A percentile compares a stretch with the other conserved stretches of the same genome.
These are phyloP conservation scores for Jatropha curcas DNA, from an alignment of 345 rosid genomes.

Conservation along the genomic window DNA sequence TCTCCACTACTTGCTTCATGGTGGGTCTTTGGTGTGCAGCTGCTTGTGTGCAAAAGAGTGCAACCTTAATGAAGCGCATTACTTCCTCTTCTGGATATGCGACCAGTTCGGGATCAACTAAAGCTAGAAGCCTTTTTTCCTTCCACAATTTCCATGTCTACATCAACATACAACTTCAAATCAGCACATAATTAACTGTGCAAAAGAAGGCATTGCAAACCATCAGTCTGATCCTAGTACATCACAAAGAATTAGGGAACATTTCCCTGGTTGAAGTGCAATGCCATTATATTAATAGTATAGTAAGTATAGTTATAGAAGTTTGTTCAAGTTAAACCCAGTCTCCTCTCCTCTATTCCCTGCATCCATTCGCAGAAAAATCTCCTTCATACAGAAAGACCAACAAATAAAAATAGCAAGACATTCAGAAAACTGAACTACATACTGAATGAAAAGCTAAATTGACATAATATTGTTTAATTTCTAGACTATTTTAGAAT, in stretches of 20 bases:
- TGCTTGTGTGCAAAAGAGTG: conserved; percentile 86
- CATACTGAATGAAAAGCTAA: background rate
- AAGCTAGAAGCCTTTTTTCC: conserved; percentile 63
- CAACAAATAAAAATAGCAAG: background rate
- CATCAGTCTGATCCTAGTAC: background rate
- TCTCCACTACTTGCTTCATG: conserved; percentile 83
- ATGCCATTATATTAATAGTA: background rate
- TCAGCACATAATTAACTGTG: background rate
- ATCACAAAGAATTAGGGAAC: background rate
- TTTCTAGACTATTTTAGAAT: background rate
- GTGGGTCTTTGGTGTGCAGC: conserved; percentile 64
- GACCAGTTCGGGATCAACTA: conserved; percentile 65
- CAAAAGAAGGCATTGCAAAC: background rate
- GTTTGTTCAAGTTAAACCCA: too few relatives aligned
- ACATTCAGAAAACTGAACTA: background rate
- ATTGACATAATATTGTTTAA: too few relatives aligned
- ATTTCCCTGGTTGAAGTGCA: background rate
- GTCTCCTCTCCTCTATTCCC: background rate
- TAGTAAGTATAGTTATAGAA: background rate
- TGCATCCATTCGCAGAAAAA: background rate
- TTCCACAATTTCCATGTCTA: conserved; percentile 88
- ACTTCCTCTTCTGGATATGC: conserved; percentile 65
- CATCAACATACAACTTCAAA: conserved; percentile 23
- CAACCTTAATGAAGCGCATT: conserved; percentile 64
- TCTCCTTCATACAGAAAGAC: background rate